phyloP scores from a whole-genome alignment of 495 filamentous ascomycete genomes.

The Aspergillus campestris region DNA sequence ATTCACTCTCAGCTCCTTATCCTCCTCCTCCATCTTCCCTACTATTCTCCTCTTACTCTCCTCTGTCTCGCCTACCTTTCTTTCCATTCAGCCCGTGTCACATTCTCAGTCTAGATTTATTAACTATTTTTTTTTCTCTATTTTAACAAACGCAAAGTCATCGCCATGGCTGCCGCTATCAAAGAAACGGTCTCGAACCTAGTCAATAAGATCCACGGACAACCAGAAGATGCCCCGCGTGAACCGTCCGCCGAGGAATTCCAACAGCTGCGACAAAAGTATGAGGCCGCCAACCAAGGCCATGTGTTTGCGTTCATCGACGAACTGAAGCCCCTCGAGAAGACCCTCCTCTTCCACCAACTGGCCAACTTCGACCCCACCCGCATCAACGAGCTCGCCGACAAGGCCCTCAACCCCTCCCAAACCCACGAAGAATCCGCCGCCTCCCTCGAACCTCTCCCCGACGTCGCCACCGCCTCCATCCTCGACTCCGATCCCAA shows the following conservation, averaged over 20 bases:
- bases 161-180: constrained; percentile 35
- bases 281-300: constrained; percentile 68
- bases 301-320: constrained; percentile 93
- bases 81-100: not conserved
- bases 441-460: constrained; percentile 74
- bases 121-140: constrained; percentile 12
- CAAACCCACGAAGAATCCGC: constrained; percentile 35
- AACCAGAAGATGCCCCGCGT: constrained; percentile 39
- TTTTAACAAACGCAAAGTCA: not conserved
- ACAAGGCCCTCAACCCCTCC: constrained; percentile 73
- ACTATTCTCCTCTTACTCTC: not conserved
- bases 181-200: constrained; percentile 49
- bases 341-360: constrained; percentile 73
- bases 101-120: constrained; percentile 7
- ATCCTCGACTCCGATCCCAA: constrained; percentile 80
- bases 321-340: constrained; percentile 59
- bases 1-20: not conserved
- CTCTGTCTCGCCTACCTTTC: constrained; percentile 1
- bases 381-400: constrained; percentile 74
- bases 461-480: constrained; percentile 79
- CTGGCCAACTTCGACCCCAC: constrained; percentile 69
- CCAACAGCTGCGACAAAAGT: constrained; percentile 66
- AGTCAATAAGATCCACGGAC: constrained; percentile 47
- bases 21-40: not conserved
- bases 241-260: constrained; percentile 68